These are phyloP conservation scores for Combretum micranthum DNA, from an alignment of 345 rosid genomes.

Conservation along the genomic window DNA sequence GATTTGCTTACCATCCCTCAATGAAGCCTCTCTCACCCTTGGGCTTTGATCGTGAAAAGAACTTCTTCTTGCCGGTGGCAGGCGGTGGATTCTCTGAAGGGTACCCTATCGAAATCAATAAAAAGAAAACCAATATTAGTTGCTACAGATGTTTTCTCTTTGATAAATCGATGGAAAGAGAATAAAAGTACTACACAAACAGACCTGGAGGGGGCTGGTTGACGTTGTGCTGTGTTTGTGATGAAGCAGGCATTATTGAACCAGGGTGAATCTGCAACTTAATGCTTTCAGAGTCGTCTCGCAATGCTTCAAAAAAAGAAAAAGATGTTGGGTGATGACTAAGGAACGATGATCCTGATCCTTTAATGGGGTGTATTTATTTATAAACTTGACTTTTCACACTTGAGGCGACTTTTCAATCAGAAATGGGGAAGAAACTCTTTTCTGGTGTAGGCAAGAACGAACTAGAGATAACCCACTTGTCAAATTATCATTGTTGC, in stretches of 20 bases:
- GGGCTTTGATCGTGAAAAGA: constrained; percentile 25
- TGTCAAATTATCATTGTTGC: not conserved
- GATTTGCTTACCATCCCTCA: constrained; percentile 46
- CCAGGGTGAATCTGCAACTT: too few species aligned
- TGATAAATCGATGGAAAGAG: not conserved
- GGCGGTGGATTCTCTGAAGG: constrained; percentile 28
- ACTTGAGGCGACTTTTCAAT: too few species aligned
- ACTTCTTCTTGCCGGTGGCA: constrained; percentile 16
- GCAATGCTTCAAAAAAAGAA: too few species aligned
- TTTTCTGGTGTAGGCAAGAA: too few species aligned
- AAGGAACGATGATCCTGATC: too few species aligned
- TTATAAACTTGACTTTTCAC: too few species aligned
- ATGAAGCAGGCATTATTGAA: too few species aligned
- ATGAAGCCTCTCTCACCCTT: constrained; percentile 54
- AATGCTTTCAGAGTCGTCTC: too few species aligned
- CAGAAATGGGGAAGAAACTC: too few species aligned
- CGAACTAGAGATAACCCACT: not conserved
- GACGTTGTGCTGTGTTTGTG: constrained; percentile 1
- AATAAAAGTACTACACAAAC: not conserved
- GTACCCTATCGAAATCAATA: constrained; percentile 20
- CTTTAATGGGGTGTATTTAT: too few species aligned
- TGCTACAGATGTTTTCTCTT: too few species aligned
- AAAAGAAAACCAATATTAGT: constrained; percentile 4
- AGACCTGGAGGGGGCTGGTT: constrained; percentile 10
- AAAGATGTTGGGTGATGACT: too few species aligned